Evolutionary conservation across 306 rosid species (phyloP).

Genomic region (Prunus mongolica): DNA sequence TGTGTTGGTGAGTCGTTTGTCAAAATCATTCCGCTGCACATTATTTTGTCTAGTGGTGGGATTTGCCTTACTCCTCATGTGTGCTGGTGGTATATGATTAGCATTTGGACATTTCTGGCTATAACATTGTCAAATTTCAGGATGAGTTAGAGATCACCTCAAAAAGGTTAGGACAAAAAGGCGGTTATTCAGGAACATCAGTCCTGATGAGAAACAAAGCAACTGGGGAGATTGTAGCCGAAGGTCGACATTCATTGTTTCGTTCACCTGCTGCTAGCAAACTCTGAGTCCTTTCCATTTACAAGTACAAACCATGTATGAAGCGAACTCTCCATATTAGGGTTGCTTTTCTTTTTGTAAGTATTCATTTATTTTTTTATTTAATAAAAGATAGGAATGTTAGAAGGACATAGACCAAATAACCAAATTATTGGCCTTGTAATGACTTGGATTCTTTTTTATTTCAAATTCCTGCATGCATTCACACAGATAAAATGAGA

Average conservation of each 20-base stretch:
- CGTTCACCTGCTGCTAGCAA: constrained; percentile 51
- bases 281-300: constrained; percentile 33
- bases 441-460: not conserved
- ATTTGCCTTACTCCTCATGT: not conserved
- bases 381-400: not conserved
- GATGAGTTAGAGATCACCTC: constrained; percentile 83
- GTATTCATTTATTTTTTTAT: not conserved
- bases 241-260: constrained; percentile 85
- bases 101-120: not conserved
- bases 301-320: too few relatives aligned
- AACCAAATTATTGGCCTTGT: not conserved
- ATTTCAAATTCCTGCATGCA: too few relatives aligned
- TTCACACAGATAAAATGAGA: not conserved
- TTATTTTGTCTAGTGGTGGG: not conserved
- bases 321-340: not conserved
- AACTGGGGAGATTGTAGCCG: constrained; percentile 76
- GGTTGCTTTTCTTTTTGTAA: not conserved
- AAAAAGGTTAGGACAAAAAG: constrained; percentile 57
- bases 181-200: constrained; percentile 60
- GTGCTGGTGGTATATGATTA: not conserved
- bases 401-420: not conserved
- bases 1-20: too few relatives aligned
- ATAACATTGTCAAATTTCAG: constrained; percentile 37
- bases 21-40: too few relatives aligned
- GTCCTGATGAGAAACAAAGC: constrained; percentile 64